Evolutionary conservation across 2,329 filamentous ascomycete species (phyloP).

Genomic region (Pestalotiopsis sp.): DNA sequence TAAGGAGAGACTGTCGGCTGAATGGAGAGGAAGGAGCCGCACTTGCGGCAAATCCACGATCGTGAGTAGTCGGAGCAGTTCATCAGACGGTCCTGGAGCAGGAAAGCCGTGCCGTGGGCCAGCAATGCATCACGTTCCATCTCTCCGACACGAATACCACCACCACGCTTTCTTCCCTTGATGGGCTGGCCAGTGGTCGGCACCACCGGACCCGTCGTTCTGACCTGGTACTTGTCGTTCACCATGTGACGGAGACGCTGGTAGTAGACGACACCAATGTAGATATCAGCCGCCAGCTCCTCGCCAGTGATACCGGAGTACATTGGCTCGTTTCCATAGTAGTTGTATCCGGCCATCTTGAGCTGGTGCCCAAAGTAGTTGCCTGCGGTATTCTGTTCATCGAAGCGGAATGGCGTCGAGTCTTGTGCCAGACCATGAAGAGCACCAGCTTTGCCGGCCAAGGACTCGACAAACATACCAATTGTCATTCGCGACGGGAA

Average conservation of each 20-base stretch:
- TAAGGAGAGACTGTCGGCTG: conserved; percentile 76
- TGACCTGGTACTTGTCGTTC: conserved; percentile 98
- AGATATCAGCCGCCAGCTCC: conserved; percentile 93
- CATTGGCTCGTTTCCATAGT: conserved; percentile 97
- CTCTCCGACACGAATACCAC: conserved; percentile 98
- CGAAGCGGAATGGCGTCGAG: conserved; percentile 92
- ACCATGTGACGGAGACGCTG: conserved; percentile 99
- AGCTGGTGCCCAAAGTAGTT: conserved; percentile 97
- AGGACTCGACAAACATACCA: conserved; percentile 97
- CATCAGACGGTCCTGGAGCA: conserved; percentile 92
- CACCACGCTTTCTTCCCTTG: conserved; percentile 93
- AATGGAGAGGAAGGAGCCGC: conserved; percentile 88
- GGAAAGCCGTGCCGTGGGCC: conserved; percentile 91
- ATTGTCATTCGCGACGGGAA: conserved; percentile 99
- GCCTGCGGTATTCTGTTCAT: conserved; percentile 86
- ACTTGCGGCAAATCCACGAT: conserved; percentile 86
- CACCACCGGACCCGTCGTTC: conserved; percentile 92
- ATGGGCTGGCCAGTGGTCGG: conserved; percentile 92
- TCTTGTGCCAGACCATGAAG: conserved; percentile 96
- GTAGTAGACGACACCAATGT: conserved; percentile 96
- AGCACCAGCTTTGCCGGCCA: conserved; percentile 92
- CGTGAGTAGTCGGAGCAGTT: conserved; percentile 95
- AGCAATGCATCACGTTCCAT: conserved; percentile 97
- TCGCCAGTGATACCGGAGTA: conserved; percentile 96
- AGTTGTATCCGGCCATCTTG: conserved; percentile 94